Evolutionary conservation across 2,329 filamentous ascomycete genomes (phyloP).

Genomic region (Pseudogymnoascus sp.): DNA sequence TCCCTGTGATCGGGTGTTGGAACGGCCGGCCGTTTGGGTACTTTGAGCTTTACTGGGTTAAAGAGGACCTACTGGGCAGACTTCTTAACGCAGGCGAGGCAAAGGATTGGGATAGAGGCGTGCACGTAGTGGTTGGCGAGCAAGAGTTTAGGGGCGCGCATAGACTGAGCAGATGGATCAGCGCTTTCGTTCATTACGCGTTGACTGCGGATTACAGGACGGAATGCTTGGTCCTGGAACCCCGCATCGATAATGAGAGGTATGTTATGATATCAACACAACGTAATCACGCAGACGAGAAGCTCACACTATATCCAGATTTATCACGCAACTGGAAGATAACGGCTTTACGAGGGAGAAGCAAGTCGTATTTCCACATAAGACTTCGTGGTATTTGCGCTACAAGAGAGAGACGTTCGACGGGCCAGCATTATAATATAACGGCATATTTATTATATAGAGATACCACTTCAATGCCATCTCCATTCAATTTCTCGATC

Average conservation of each 20-base stretch:
- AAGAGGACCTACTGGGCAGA: slow-evolving; percentile 73
- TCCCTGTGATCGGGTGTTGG: slow-evolving; percentile 89
- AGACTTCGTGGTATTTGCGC: slow-evolving; percentile 81
- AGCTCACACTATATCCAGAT: slow-evolving; percentile 42
- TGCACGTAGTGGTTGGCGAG: slow-evolving; percentile 86
- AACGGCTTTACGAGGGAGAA: slow-evolving; percentile 79
- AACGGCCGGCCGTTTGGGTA: slow-evolving; percentile 93
- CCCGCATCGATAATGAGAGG: slow-evolving; percentile 84
- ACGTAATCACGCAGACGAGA: neutral
- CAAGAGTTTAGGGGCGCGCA: slow-evolving; percentile 80
- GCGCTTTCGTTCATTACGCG: slow-evolving; percentile 78
- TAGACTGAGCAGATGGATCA: slow-evolving; percentile 71
- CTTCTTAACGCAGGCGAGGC: slow-evolving; percentile 55
- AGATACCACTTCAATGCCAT: neutral
- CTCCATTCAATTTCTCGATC: neutral
- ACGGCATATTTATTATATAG: neutral
- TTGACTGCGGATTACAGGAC: slow-evolving; percentile 72
- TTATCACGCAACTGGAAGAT: slow-evolving; percentile 59
- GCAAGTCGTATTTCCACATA: slow-evolving; percentile 82
- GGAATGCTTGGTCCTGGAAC: slow-evolving; percentile 76
- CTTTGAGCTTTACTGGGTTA: slow-evolving; percentile 98
- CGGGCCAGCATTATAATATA: slow-evolving; percentile 43
- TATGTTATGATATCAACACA: slow-evolving; percentile 37
- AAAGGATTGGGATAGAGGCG: slow-evolving; percentile 75
- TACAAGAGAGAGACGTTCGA: slow-evolving; percentile 74